phyloP scores from a whole-genome alignment of 257 asterid species.

The Solanum pimpinellifolium region DNA sequence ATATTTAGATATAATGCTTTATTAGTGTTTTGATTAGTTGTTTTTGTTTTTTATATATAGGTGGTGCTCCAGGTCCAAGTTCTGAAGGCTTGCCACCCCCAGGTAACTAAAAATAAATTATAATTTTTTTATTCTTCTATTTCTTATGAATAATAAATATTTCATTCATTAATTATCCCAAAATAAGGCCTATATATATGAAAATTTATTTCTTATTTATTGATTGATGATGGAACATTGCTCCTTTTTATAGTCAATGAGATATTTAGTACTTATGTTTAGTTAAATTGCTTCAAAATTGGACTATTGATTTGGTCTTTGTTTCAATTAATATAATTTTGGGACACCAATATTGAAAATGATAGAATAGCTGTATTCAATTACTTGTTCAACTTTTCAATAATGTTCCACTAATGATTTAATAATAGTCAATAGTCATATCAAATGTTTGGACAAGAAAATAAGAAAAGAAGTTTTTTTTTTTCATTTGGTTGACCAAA shows the following conservation, averaged over 20 bases:
- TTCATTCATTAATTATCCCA: background rate
- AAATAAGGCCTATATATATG: background rate
- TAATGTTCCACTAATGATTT: background rate
- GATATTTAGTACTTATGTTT: background rate
- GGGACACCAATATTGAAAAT: background rate
- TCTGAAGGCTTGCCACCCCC: background rate
- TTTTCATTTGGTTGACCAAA: background rate
- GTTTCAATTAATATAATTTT: background rate
- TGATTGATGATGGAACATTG: background rate
- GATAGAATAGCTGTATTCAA: background rate
- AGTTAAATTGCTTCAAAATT: background rate
- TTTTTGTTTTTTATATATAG: background rate
- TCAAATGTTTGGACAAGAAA: background rate
- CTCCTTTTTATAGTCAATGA: background rate
- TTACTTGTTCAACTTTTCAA: background rate
- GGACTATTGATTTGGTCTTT: background rate
- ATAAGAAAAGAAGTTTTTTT: background rate
- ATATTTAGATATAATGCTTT: accelerated
- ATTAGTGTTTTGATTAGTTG: background rate
- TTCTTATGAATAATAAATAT: background rate
- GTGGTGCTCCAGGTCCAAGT: background rate
- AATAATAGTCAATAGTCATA: background rate
- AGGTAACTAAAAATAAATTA: background rate
- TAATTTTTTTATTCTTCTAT: background rate
- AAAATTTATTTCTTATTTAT: background rate